Evolutionary conservation across 305 asterid genomes (phyloP).

Genomic region (Fraxinus angustifolia): DNA sequence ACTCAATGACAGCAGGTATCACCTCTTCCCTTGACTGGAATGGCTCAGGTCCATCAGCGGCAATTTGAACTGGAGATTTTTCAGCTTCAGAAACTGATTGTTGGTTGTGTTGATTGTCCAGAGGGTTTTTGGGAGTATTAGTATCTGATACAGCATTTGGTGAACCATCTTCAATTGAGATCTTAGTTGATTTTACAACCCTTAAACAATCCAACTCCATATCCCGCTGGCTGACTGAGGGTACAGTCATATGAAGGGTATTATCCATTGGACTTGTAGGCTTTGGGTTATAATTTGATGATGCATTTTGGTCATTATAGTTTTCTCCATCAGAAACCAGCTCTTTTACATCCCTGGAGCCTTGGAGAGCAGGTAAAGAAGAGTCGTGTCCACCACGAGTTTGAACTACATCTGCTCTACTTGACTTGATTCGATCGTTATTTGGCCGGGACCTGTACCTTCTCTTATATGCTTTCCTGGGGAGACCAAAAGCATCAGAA

Average conservation of each 20-base stretch:
- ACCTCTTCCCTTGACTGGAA: conserved; percentile 33
- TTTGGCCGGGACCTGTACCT: conserved; percentile 69
- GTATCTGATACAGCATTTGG: conserved; percentile 32
- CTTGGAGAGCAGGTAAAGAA: conserved; percentile 52
- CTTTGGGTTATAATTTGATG: conserved; percentile 31
- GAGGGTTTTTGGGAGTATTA: conserved; percentile 37
- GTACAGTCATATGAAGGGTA: conserved; percentile 33
- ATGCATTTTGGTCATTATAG: conserved; percentile 33
- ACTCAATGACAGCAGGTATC: conserved; percentile 35
- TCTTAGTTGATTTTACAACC: conserved; percentile 45
- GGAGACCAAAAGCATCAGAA: conserved; percentile 63
- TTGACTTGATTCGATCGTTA: conserved; percentile 65
- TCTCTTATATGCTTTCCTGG: conserved; percentile 84
- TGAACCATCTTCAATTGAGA: conserved; percentile 35
- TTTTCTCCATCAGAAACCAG: conserved; percentile 48
- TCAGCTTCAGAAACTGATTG: conserved; percentile 34
- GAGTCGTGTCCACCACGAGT: conserved; percentile 48
- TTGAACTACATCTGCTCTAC: conserved; percentile 53
- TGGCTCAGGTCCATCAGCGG: conserved; percentile 35
- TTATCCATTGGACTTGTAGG: conserved; percentile 43
- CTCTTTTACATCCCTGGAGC: conserved; percentile 44
- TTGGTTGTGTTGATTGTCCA: conserved; percentile 38
- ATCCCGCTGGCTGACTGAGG: conserved; percentile 37
- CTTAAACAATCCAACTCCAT: conserved; percentile 41
- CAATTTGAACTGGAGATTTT: conserved; percentile 36